These are phyloP conservation scores for Candida rishiriensis DNA, from an alignment of 805 yeast species.

Conservation along the genomic window DNA sequence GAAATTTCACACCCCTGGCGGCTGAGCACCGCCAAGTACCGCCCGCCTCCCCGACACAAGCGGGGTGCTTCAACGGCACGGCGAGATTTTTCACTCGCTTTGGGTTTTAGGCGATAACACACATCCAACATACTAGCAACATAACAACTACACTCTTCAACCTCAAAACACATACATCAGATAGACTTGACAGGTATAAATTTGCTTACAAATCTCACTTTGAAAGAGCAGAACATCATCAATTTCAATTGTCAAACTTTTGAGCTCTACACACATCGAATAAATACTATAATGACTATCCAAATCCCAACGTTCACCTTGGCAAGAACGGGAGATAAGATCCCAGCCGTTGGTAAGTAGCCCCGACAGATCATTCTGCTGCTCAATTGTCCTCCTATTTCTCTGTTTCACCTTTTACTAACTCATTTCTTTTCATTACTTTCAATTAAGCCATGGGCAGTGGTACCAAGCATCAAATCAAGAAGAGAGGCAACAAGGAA, in stretches of 20 bases:
- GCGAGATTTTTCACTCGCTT: too few species aligned
- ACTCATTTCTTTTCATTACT: background rate
- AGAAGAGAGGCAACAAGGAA: slow-evolving; percentile 25
- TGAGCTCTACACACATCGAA: background rate
- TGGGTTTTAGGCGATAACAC: too few species aligned
- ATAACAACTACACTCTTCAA: too few species aligned
- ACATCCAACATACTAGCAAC: too few species aligned
- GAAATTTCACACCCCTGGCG: too few species aligned
- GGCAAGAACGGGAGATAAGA: slow-evolving; percentile 25
- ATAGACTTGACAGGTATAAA: background rate
- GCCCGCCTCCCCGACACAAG: too few species aligned
- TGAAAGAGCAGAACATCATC: background rate
- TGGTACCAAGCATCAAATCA: slow-evolving; percentile 54
- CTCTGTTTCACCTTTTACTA: background rate
- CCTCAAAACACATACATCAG: background rate
- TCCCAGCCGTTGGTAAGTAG: slow-evolving; percentile 39
- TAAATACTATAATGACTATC: background rate
- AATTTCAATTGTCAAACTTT: background rate
- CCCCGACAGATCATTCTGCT: background rate
- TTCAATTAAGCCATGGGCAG: slow-evolving; percentile 37
- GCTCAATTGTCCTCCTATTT: background rate
- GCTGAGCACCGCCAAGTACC: too few species aligned
- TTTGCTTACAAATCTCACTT: too few species aligned
- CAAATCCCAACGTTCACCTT: slow-evolving; percentile 24
- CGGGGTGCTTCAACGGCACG: too few species aligned